Evolutionary conservation across 2,329 filamentous ascomycete species (phyloP).

Genomic region (Lojkania enalia): DNA sequence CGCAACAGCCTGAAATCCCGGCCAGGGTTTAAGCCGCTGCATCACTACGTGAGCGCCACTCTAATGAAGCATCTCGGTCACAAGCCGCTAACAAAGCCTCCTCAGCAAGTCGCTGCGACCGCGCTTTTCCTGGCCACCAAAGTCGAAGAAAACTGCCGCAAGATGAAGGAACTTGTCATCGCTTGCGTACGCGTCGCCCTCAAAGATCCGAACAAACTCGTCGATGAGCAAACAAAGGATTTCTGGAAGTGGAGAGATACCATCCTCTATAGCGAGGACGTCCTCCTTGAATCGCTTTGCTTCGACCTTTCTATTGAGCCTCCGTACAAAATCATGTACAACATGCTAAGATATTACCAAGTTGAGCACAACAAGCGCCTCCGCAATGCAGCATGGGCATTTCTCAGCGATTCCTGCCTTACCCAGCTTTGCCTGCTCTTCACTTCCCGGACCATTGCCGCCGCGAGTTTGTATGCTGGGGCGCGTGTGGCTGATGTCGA

Average conservation of each 20-base stretch:
- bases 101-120: conserved; percentile 79
- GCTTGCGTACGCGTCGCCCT: conserved; percentile 93
- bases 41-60: conserved; percentile 68
- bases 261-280: conserved; percentile 88
- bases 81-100: conserved; percentile 6
- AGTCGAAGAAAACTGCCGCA: conserved; percentile 93
- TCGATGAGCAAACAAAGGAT: conserved; percentile 97
- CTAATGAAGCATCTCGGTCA: background rate
- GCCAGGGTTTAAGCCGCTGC: conserved; percentile 69
- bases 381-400: conserved; percentile 88
- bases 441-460: conserved; percentile 77
- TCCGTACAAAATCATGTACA: conserved; percentile 82
- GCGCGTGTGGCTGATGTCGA: conserved; percentile 72
- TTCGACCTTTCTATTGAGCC: conserved; percentile 92
- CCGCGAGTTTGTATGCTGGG: conserved; percentile 84
- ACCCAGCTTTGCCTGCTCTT: conserved; percentile 84
- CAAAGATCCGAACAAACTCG: conserved; percentile 85
- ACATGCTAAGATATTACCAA: conserved; percentile 73
- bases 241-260: conserved; percentile 98
- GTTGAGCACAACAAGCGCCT: conserved; percentile 79
- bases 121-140: conserved; percentile 94
- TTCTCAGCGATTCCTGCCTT: conserved; percentile 86
- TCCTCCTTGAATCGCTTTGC: conserved; percentile 87
- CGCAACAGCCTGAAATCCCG: conserved; percentile 77
- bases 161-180: conserved; percentile 92